Evolutionary conservation across 2,329 filamentous ascomycete species (phyloP), one percentile per base, ranked within the genome.

Genomic region (Lasiodiplodia citricola): DNA sequence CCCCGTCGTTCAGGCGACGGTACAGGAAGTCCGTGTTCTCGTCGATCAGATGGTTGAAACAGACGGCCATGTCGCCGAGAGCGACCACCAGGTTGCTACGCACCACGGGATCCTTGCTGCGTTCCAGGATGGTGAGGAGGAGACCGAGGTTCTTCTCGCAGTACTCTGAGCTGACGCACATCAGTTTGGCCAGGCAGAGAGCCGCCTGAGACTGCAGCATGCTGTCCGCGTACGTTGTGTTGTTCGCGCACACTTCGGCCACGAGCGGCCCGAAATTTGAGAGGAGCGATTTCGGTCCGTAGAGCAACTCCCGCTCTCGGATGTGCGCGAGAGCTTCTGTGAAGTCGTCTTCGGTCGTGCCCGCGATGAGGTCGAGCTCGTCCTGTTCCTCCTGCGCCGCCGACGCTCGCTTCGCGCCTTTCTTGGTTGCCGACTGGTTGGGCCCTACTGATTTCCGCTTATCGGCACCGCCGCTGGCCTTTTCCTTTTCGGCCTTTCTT

Each of bases 11-110:
- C 8, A 99, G 87, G 21, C 96, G 90, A 23, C 96, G 91, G 81
- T 99, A 99, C 52, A 99, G 82, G 84, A 98, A 99, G 78, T 99
- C 96, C 0, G 96, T 99, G 80, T 99, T 98, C 82, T 99, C 96
- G 77, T 99, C 96, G 74, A 99, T 97, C 62, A 99, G 88, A 77
- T 99, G 96, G 77, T 99, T 99, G 87, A 99, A 99, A 86, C 94
- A 97, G 25, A 99, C 96, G 0, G 96, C 96, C 96, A 99, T 99
- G 78, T 99, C 96, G 50, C 96, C 96, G 0, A 99, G 88, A 0
- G 96, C 95, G 74, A 99, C 97, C 21, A 99, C 96, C 11, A 96
- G 93, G 77, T 99, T 99, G 74, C 93, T 97, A 64, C 96, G 91
- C 50, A 97, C 95, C 21, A 94, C 97, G 1, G 96, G 92, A 75